Percentiles rank a stretch among this genome's conserved stretches.
Conservation (phyloP, 352 stramenopile species). For the Phytophthora parvispora region DNA sequence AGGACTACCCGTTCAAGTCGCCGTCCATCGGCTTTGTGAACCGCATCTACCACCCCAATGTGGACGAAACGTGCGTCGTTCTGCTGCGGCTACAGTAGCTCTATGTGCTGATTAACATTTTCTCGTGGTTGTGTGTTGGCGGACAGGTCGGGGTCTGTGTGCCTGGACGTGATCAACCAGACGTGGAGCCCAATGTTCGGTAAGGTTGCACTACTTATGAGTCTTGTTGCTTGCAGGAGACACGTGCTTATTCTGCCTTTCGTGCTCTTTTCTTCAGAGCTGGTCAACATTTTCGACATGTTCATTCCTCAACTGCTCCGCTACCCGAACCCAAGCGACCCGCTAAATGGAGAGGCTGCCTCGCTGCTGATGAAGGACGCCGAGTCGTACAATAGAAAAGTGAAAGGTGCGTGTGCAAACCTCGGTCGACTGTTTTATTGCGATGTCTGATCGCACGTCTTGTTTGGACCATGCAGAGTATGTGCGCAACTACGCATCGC, state of each 20-base stretch:
- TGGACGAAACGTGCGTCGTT: constrained; percentile 90
- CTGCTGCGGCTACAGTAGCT: background rate
- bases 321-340: constrained; percentile 94
- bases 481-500: constrained; percentile 80
- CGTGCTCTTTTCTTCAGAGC: constrained; percentile 51
- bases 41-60: constrained; percentile 95
- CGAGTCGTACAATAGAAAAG: constrained; percentile 90
- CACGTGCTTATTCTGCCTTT: constrained; percentile 16
- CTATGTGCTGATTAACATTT: too few relatives aligned
- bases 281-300: constrained; percentile 95
- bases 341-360: constrained; percentile 92
- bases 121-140: constrained; percentile 6
- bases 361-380: constrained; percentile 91
- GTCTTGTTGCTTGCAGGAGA: background rate
- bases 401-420: constrained; percentile 65
- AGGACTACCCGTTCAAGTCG: constrained; percentile 95
- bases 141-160: constrained; percentile 91
- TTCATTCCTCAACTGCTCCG: constrained; percentile 95
- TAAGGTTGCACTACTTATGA: constrained; percentile 31
- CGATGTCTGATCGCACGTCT: background rate
- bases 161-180: constrained; percentile 96
- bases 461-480: constrained; percentile 58
- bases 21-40: constrained; percentile 95
- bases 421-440: background rate
- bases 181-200: constrained; percentile 96